Evolutionary conservation across 1,284 basidiomycete species (phyloP), one percentile per base, ranked within the genome.

Genomic region (Trichosporon sp.): DNA sequence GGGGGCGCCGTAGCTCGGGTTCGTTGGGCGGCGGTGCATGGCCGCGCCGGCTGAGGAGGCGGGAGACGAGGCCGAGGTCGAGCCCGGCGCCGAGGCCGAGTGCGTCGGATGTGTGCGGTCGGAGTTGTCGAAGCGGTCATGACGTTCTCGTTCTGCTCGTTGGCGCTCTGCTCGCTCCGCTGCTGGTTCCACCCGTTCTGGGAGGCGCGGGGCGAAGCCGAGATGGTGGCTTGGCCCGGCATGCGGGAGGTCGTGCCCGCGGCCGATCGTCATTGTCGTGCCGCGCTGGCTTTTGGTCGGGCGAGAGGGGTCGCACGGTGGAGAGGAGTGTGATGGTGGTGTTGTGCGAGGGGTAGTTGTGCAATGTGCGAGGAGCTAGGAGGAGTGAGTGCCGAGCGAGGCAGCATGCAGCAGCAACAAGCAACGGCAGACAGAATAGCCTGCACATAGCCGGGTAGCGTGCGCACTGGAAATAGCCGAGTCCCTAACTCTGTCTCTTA

Each of bases 401-500:
- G 56, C 26, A 7, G 26, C 26, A 26, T 37, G 35, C 35, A 37
- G 35, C 26, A 26, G 26, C 26, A 26, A 26, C 26, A 26, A 26
- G 26, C 26, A 26, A 26, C 26, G 26, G 26, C 26, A 26, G 26
- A 26, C 32, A 10, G 31, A n/a, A 63, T 63, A n/a, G 59, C 59
- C 59, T n/a, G 31, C 16, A 63, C 59, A 63, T 63, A 63, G 59
- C 59, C 59, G 59, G 59, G 59, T 63, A 63, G 59, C 31, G 31
- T n/a, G 59, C 32, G 59, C 31, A 31, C 31, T 35, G 59, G 14
- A 63, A 63, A 63, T 63, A 63, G 59, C 59, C 59, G 59, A 63
- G 59, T 4, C 31, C 59, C 8, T 40, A 2, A 2, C 12, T 26
- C 26, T 26, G 26, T 26, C 26, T 26, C 26, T 26, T 26, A 26